A percentile compares a stretch with the other conserved stretches of the same genome.
phyloP scores from a whole-genome alignment of 1,284 basidiomycete genomes.

The Pyrrhoderma lamaoense region DNA sequence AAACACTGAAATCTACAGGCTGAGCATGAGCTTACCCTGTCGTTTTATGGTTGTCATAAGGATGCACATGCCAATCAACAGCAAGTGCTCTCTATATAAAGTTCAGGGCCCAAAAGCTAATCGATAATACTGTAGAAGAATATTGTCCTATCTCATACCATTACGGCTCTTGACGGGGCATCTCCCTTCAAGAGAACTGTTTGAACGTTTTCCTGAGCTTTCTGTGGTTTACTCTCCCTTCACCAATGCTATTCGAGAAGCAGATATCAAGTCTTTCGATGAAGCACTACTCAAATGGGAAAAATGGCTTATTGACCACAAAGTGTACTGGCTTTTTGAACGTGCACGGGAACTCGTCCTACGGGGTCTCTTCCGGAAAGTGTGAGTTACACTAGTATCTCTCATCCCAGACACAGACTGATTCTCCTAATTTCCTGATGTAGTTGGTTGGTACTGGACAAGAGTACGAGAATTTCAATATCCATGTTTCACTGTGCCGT shows the following conservation, averaged over 20 bases:
- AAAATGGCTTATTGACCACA: constrained; percentile 69
- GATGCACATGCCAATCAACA: constrained; percentile 69
- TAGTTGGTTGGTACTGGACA: constrained; percentile 75
- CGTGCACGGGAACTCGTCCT: constrained; percentile 83
- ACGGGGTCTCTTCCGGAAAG: constrained; percentile 77
- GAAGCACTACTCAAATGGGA: constrained; percentile 62
- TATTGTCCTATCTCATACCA: constrained; percentile 86
- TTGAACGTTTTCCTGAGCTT: constrained; percentile 68
- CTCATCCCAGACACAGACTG: neutral
- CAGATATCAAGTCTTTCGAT: constrained; percentile 81
- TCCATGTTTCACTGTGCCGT: constrained; percentile 70
- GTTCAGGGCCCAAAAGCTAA: neutral
- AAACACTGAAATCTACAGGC: constrained; percentile 46
- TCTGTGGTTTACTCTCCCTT: constrained; percentile 75
- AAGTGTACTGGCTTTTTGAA: constrained; percentile 83
- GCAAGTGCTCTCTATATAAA: constrained; percentile 46
- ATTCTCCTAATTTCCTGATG: constrained; percentile 1
- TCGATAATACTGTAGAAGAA: constrained; percentile 48
- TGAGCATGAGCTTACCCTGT: constrained; percentile 74
- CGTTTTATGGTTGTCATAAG: constrained; percentile 74
- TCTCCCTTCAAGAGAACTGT: constrained; percentile 64
- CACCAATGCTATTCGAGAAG: constrained; percentile 65
- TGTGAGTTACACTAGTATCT: constrained; percentile 44
- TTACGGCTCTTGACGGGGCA: constrained; percentile 82
- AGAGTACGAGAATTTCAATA: constrained; percentile 70